Conservation (phyloP, 495 filamentous ascomycete genomes). For the Polyplosphaeria fusca region DNA sequence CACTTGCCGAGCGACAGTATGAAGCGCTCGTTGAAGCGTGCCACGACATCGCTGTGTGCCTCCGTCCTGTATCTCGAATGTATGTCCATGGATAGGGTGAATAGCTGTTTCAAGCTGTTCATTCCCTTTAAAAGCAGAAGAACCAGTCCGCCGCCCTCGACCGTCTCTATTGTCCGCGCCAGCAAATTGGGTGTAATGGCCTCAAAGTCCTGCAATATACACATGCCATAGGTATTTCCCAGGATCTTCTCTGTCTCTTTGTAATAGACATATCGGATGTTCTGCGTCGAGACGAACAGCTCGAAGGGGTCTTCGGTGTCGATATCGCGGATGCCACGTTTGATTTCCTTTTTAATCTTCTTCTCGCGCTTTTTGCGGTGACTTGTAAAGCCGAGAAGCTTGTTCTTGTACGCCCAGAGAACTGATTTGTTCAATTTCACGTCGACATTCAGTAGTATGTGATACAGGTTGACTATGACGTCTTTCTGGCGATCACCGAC, state of each 20-base stretch:
- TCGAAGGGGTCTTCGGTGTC: slow-evolving; percentile 97
- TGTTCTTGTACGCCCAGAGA: slow-evolving; percentile 99
- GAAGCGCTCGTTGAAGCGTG: slow-evolving; percentile 97
- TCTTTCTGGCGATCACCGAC: slow-evolving; percentile 96
- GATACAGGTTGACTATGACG: slow-evolving; percentile 92
- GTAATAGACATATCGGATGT: slow-evolving; percentile 99
- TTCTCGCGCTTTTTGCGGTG: slow-evolving; percentile 96
- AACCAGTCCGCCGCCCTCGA: slow-evolving; percentile 93
- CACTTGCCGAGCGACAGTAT: slow-evolving; percentile 93
- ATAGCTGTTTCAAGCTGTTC: slow-evolving; percentile 95
- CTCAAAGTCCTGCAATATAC: slow-evolving; percentile 97
- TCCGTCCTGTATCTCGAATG: slow-evolving; percentile 96
- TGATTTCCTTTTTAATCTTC: slow-evolving; percentile 98
- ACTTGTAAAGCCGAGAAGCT: slow-evolving; percentile 87
- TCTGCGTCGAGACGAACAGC: slow-evolving; percentile 91
- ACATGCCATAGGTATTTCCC: slow-evolving; percentile 98
- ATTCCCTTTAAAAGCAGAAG: slow-evolving; percentile 91
- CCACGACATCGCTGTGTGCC: slow-evolving; percentile 90
- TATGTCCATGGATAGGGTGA: slow-evolving; percentile 96
- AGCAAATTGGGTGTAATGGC: slow-evolving; percentile 95
- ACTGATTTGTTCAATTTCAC: slow-evolving; percentile 96
- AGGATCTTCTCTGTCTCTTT: slow-evolving; percentile 99
- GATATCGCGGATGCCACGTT: slow-evolving; percentile 88
- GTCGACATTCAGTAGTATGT: slow-evolving; percentile 85
- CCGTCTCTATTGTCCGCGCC: slow-evolving; percentile 92